phyloP scores from a whole-genome alignment of 2,329 filamentous ascomycete species.

The Iodosphaeria phyllophila region DNA sequence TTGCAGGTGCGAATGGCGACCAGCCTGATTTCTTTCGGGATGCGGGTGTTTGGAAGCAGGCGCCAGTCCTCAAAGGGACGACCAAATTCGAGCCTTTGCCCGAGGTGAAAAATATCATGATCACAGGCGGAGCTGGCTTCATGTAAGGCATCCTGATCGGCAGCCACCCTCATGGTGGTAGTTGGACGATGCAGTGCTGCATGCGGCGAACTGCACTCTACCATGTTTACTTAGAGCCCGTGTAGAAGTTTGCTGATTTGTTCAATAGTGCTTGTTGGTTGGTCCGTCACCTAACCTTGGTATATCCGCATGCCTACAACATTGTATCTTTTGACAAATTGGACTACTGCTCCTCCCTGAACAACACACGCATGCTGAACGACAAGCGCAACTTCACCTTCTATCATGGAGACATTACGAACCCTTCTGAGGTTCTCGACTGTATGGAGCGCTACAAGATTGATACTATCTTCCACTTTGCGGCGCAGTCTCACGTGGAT shows the following conservation, averaged over 20 bases:
- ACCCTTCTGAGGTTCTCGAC: conserved; percentile 47
- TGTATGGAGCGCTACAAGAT: conserved; percentile 54
- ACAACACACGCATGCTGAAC: conserved; percentile 56
- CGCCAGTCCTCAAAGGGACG: conserved; percentile 49
- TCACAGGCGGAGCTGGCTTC: conserved; percentile 72
- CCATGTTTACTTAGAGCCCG: conserved; percentile 1
- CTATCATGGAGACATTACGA: conserved; percentile 62
- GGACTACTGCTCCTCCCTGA: conserved; percentile 64
- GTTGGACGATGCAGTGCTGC: no score
- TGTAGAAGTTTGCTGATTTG: conserved; percentile 6
- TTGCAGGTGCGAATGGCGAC: no score
- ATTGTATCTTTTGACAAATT: conserved; percentile 72
- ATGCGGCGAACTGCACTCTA: no score
- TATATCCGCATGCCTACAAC: conserved; percentile 57
- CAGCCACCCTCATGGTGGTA: no score
- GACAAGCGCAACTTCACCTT: conserved; percentile 57
- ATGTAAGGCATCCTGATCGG: conserved; percentile 39
- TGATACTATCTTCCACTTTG: conserved; percentile 70
- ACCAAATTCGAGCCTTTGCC: conserved; percentile 51
- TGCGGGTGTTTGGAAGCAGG: conserved; percentile 50
- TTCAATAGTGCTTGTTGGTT: conserved; percentile 57
- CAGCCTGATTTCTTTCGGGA: conserved; percentile 42
- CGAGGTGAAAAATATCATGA: conserved; percentile 63
- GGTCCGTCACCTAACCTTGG: conserved; percentile 57
- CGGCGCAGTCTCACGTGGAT: conserved; percentile 72